Conservation (phyloP, 192 early-diverging fungal species). For the Podila epigama region DNA sequence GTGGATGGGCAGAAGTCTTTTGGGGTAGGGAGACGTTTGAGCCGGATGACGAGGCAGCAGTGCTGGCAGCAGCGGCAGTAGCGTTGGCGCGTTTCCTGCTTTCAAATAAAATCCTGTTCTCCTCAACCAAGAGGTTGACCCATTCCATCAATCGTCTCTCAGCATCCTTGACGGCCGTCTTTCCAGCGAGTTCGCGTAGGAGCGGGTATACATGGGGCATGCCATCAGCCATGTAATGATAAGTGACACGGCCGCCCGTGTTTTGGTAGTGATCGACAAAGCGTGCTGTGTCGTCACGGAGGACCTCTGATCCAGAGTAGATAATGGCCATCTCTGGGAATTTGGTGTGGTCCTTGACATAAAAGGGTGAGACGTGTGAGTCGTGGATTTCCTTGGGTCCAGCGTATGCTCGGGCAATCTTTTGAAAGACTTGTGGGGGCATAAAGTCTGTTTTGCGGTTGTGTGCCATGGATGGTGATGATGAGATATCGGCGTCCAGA, state of each 20-base stretch:
- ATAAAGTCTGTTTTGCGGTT: conserved; percentile 44
- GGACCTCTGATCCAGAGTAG: conserved; percentile 25
- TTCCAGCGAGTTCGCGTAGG: conserved; percentile 30
- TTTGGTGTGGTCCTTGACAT: conserved; percentile 42
- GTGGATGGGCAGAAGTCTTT: neutral
- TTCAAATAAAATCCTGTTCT: conserved; percentile 44
- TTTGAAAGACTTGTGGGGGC: conserved; percentile 48
- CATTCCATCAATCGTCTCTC: conserved; percentile 44
- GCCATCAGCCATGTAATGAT: conserved; percentile 46
- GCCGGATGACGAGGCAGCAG: neutral
- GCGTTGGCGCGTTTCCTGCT: conserved; percentile 30
- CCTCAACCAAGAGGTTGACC: conserved; percentile 44
- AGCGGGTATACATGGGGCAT: conserved; percentile 37
- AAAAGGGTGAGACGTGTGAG: conserved; percentile 41
- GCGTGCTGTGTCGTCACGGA: conserved; percentile 34
- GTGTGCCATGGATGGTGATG: conserved; percentile 43
- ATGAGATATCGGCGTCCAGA: conserved; percentile 22
- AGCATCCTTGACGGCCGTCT: conserved; percentile 45
- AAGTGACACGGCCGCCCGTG: conserved; percentile 31
- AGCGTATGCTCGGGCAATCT: conserved; percentile 37
- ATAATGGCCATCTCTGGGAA: conserved; percentile 40
- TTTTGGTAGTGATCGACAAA: conserved; percentile 41
- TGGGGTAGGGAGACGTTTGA: neutral
- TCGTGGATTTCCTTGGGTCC: conserved; percentile 27
- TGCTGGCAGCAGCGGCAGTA: neutral